Base-by-base conservation (phyloP, 192 early-diverging fungal species). In the Coemansia sp. region DNA sequence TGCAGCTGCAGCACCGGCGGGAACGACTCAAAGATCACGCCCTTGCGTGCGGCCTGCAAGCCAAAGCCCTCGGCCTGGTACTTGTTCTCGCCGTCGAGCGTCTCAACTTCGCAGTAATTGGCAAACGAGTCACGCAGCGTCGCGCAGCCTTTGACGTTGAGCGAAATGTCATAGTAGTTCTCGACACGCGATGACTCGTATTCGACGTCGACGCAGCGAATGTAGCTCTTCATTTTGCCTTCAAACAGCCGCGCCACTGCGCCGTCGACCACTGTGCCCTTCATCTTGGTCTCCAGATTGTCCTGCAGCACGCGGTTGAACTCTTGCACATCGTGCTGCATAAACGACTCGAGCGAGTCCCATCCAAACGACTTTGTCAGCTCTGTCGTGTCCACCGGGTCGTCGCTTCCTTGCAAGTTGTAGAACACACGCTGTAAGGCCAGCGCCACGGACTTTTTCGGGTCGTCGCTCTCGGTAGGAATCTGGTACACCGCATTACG, bases 271-370 rank as follows among this genome's bases (percentile, higher is more conserved):
- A 87, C 80, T 7, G 96, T 96, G 53, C 90, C 92, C 89, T 97
- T 95, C 96, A 99, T 99, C 80, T 97, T 96, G 17, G 78, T 87
- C 80, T 98, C 97, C 41, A 99, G 76, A 76, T 94, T 95, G 73
- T 99, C 96, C 75, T 96, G 94, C 50, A 99, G 82, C 11, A 97
- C 93, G 51, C 97, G 86, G 76, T 96, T 96, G 68, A 99, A 95
- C 74, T 97, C 96, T 72, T 97, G 95, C n/a, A 98, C 92, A 78
- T 99, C 97, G 69, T 99, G 97, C 82, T 99, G 96, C 86, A 88
- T 90, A 65, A 97, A 99, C 21, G 93, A 89, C 37, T 98, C 97
- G 37, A 89, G 58, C 11, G 94, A 90, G 73, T 96, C 91, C 97
- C 97, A 99, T 25, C 97, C 97, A 87, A 99, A 99, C 0, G 94